These are phyloP conservation scores for Ichthyophthirius multifiliis DNA, from an alignment of 169 alveolate species.

Conservation along the genomic window DNA sequence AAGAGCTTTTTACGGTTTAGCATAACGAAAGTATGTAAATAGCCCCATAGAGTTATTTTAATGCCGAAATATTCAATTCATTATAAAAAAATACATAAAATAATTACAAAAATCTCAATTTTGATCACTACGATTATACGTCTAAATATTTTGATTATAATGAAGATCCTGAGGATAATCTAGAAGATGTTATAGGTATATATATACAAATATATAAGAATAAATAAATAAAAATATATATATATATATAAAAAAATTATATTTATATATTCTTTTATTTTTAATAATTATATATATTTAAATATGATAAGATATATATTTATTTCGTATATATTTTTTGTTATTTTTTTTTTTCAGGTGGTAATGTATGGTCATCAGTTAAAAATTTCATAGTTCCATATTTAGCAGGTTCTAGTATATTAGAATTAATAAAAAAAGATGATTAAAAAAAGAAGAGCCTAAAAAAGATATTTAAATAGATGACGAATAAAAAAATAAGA, in stretches of 20 bases:
- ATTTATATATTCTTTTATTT: no score
- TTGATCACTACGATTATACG: slow-evolving; percentile 32
- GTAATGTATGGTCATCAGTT: not conserved
- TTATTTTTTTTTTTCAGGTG: not conserved
- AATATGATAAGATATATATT: no score
- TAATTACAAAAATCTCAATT: not conserved
- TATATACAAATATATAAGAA: no score
- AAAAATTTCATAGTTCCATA: not conserved
- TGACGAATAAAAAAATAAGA: not conserved
- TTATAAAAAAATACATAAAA: not conserved
- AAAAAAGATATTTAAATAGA: not conserved
- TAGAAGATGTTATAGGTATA: slow-evolving; percentile 37
- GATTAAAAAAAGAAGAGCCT: not conserved
- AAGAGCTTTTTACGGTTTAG: slow-evolving; percentile 23
- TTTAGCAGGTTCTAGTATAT: not conserved
- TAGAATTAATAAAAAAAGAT: not conserved
- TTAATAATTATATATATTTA: no score
- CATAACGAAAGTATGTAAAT: slow-evolving; percentile 36
- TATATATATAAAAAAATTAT: no score
- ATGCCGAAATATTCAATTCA: slow-evolving; percentile 19
- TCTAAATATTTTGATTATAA: slow-evolving; percentile 16
- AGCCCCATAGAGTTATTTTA: not conserved
- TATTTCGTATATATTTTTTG: not conserved
- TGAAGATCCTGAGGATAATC: slow-evolving; percentile 44
- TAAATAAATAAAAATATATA: no score